Percentiles rank a stretch among this genome's conserved stretches.
phyloP scores from a whole-genome alignment of 2,329 filamentous ascomycete species.

The Zopfia rhizophila region DNA sequence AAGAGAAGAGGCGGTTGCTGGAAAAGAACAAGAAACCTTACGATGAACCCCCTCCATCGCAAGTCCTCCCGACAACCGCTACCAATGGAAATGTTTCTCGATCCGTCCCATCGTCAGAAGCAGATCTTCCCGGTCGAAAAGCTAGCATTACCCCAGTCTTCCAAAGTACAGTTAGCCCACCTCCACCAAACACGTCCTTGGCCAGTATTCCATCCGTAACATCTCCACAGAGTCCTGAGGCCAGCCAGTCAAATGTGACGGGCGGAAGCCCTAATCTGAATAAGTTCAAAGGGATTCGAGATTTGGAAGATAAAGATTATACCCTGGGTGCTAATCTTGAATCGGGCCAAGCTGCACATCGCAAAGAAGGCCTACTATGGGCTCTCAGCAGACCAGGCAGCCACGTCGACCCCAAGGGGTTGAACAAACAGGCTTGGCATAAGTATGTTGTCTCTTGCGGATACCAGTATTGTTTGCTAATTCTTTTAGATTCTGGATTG shows the following conservation, averaged over 20 bases:
- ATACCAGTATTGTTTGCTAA: slow-evolving; percentile 35
- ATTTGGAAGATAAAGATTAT: slow-evolving; percentile 85
- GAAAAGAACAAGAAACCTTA: slow-evolving; percentile 80
- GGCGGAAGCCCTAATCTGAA: slow-evolving; percentile 55
- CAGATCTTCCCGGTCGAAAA: slow-evolving; percentile 42
- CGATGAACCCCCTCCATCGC: slow-evolving; percentile 41
- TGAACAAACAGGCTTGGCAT: slow-evolving; percentile 99
- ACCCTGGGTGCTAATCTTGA: slow-evolving; percentile 51
- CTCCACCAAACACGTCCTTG: slow-evolving; percentile 35
- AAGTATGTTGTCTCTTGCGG: slow-evolving; percentile 74
- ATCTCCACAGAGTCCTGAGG: slow-evolving; percentile 43
- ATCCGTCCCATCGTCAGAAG: slow-evolving; percentile 33
- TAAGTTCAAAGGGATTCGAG: slow-evolving; percentile 90
- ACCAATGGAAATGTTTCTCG: slow-evolving; percentile 35
- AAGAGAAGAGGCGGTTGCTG: slow-evolving; percentile 89
- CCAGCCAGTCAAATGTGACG: slow-evolving; percentile 34
- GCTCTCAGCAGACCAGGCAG: slow-evolving; percentile 91
- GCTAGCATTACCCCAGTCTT: slow-evolving; percentile 46
- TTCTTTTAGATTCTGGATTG: slow-evolving; percentile 87
- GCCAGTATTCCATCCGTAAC: slow-evolving; percentile 34
- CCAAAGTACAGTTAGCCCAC: slow-evolving; percentile 46
- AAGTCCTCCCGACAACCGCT: slow-evolving; percentile 32
- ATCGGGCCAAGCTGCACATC: slow-evolving; percentile 70
- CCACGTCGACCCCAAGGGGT: slow-evolving; percentile 91
- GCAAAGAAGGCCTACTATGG: slow-evolving; percentile 96